Base-by-base conservation (phyloP, 805 yeast species). In the Groenewaldozyma salmanticensis region DNA sequence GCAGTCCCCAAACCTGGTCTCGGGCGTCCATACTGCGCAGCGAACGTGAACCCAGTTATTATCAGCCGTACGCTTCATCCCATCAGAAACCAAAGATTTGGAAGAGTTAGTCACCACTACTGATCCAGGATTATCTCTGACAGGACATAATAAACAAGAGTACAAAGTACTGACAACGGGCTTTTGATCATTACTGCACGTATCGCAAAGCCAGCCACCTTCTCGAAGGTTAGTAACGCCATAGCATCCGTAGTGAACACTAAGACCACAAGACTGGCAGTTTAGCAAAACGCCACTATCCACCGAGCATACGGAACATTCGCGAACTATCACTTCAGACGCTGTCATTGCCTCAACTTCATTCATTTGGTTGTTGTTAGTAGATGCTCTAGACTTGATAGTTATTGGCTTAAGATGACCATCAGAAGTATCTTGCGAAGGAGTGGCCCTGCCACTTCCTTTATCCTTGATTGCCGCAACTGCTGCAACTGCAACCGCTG, bases 21-120 rank as follows among this genome's bases (percentile, higher is more conserved):
- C 61, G 3, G 71, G 60, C 21, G 65, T 62, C 54, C 78, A 77
- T 0, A 81, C 38, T 0, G 88, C 79, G 60, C 96, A 87, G 2
- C 74, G 46, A 2, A 80, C 62, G 63, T 87, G 96, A 27, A 78
- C 76, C 96, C 96, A 87, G 43, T 69, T 66, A 1, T 83, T 83
- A 42, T 68, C 72, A 3, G 54, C 49, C 0, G 92, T 76, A n/a
- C 85, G 68, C 52, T 82, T 81, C 50, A 85, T 57, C 22, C 77
- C 83, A 50, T 81, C 88, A 0, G 83, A 78, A 22, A 59, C 59
- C 1, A 69, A 68, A 32, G 20, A 27, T 18, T 33, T 33, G 24
- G 13, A 11, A 33, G 6, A 11, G 21, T 13, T 17, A 6, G 17
- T 5, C n/a, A 16, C 15, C 35, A 9, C 49, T 38, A 2, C 60